Percentiles rank a stretch among this genome's conserved stretches.
phyloP scores from a whole-genome alignment of 2,329 filamentous ascomycete genomes.

The Mycosphaerella sp. region DNA sequence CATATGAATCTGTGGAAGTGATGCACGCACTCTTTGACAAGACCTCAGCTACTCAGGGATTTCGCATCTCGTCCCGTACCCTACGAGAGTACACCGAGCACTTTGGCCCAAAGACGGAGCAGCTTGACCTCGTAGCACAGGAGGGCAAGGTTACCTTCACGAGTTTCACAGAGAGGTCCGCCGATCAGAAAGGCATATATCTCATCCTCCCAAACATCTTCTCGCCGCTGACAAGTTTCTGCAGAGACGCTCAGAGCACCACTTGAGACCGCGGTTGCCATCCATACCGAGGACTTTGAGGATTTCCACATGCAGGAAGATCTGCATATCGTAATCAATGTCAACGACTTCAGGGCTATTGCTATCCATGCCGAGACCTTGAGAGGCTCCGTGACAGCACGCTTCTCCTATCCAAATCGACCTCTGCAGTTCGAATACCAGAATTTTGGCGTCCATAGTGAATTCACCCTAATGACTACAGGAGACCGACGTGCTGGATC shows the following conservation, averaged over 20 bases:
- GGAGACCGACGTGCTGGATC: constrained; percentile 51
- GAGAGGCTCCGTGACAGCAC: constrained; percentile 58
- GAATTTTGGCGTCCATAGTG: constrained; percentile 61
- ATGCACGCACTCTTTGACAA: constrained; percentile 70
- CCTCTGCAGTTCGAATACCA: constrained; percentile 69
- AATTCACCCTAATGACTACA: constrained; percentile 77
- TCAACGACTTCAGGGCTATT: constrained; percentile 76
- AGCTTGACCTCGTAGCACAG: constrained; percentile 70
- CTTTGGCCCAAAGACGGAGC: constrained; percentile 72
- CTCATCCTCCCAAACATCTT: background rate
- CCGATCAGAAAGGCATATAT: constrained; percentile 54
- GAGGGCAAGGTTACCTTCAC: constrained; percentile 66
- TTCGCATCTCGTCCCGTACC: constrained; percentile 65
- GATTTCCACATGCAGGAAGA: constrained; percentile 67
- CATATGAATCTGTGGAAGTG: constrained; percentile 67
- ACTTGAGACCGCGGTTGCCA: constrained; percentile 69
- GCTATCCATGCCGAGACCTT: constrained; percentile 67
- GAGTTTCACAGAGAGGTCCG: constrained; percentile 73
- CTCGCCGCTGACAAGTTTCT: constrained; percentile 11
- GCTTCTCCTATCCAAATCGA: constrained; percentile 63
- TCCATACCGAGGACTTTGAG: constrained; percentile 71
- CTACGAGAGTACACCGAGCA: constrained; percentile 72
- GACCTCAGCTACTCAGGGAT: constrained; percentile 59
- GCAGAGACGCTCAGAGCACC: constrained; percentile 71
- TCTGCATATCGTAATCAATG: constrained; percentile 71